Evolutionary conservation across 202 grass and related monocot species (phyloP).

Genomic region (Digitaria exilis): DNA sequence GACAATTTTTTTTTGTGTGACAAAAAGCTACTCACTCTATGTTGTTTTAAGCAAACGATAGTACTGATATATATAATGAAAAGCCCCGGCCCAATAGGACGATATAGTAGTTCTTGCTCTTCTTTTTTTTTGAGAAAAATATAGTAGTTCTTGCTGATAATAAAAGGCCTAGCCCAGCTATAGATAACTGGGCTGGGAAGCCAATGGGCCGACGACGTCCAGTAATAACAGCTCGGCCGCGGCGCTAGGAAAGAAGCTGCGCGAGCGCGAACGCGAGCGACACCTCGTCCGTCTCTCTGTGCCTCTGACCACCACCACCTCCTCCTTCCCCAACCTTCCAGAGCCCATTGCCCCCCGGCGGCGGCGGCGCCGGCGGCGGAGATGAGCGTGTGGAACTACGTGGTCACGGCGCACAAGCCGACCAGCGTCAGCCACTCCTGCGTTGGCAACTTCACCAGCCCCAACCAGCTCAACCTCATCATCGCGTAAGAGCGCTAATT

Average conservation of each 20-base stretch:
- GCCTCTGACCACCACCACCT: neutral
- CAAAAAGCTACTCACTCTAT: no score
- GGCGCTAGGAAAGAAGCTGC: constrained; percentile 6
- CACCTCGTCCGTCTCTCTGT: neutral
- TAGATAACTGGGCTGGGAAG: neutral
- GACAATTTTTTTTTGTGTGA: no score
- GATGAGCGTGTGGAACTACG: constrained; percentile 99
- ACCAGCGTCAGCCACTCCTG: constrained; percentile 98
- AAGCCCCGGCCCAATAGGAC: no score
- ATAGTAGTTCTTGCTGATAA: no score
- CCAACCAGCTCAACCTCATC: constrained; percentile 95
- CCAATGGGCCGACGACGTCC: neutral
- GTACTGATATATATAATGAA: no score
- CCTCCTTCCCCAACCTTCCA: constrained; percentile 8
- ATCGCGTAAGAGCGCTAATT: constrained; percentile 62
- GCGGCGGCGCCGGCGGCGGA: constrained; percentile 19
- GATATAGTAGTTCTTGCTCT: no score
- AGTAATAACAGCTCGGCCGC: neutral
- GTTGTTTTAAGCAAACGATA: no score
- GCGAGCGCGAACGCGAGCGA: neutral
- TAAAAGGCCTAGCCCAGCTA: neutral
- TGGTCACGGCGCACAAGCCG: constrained; percentile 97
- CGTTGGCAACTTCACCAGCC: constrained; percentile 96
- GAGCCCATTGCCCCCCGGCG: constrained; percentile 12
- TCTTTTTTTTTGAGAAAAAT: no score